Percentiles rank a stretch among this genome's conserved stretches.
Conservation (phyloP, 164 flowering plant species). For the Tetrastigma voinierianum region DNA sequence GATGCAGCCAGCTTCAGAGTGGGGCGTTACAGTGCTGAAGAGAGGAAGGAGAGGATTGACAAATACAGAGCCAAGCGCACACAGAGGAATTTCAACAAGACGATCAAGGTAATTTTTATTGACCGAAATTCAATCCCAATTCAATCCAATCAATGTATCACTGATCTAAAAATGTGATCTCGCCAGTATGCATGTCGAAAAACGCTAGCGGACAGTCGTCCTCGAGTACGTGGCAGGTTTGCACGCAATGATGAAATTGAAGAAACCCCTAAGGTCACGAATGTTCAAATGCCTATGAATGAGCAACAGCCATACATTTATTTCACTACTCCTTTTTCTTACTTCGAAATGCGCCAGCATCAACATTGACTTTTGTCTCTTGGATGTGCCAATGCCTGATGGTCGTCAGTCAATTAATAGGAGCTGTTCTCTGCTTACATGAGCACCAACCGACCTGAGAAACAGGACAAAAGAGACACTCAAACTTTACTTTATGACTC, state of each 20-base stretch:
- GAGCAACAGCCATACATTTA: conserved; percentile 73
- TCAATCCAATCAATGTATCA: not conserved
- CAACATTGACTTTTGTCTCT: too few species aligned
- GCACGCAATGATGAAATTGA: conserved; percentile 68
- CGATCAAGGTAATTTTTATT: conserved; percentile 43
- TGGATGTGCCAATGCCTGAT: too few species aligned
- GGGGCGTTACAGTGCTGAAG: conserved; percentile 34
- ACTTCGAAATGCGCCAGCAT: too few species aligned
- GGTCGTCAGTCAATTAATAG: too few species aligned
- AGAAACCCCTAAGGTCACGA: conserved; percentile 49
- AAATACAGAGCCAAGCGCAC: conserved; percentile 50
- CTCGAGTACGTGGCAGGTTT: conserved; percentile 84
- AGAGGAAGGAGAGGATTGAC: conserved; percentile 47
- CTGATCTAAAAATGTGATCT: not conserved
- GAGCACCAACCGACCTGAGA: too few species aligned
- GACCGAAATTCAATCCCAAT: not conserved
- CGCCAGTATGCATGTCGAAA: conserved; percentile 82
- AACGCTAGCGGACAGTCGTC: conserved; percentile 82
- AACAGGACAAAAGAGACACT: not conserved
- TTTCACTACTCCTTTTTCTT: not conserved
- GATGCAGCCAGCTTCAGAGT: conserved; percentile 52
- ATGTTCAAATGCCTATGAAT: conserved; percentile 35
- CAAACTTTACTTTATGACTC: too few species aligned
- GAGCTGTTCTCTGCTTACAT: too few species aligned
- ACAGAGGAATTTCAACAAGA: conserved; percentile 52